phyloP scores from a whole-genome alignment of 208 protist species.

The Wallacemonas rigidus region DNA sequence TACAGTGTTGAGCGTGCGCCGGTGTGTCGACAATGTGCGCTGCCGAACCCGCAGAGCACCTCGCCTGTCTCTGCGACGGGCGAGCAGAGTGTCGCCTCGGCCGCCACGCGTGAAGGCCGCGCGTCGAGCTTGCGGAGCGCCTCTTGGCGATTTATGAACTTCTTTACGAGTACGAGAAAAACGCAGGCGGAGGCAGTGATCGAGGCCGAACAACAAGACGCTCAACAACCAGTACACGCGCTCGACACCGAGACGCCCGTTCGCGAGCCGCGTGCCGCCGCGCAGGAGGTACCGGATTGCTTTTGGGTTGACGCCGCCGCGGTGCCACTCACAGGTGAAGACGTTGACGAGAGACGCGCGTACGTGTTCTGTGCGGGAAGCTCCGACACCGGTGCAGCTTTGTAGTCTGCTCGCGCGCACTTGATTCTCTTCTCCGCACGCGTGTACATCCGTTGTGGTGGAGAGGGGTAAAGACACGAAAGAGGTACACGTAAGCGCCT shows the following conservation, averaged over 20 bases:
- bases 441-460: neutral
- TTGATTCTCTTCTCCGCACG: neutral
- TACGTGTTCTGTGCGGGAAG: neutral
- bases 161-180: too few species aligned
- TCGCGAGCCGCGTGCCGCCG: neutral
- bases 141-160: neutral
- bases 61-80: too few species aligned
- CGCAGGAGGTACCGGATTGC: neutral
- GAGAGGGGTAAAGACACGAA: too few species aligned
- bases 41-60: too few species aligned
- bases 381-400: neutral
- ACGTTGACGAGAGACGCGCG: neutral
- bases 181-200: neutral
- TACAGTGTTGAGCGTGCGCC: neutral
- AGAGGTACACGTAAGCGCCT: neutral
- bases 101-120: too few species aligned
- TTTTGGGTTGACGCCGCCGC: neutral
- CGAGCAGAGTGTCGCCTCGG: too few species aligned
- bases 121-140: neutral
- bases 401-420: neutral
- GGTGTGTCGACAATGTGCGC: neutral
- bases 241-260: too few species aligned
- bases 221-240: neutral
- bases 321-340: neutral
- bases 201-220: neutral